Base-by-base conservation (phyloP, 2,329 filamentous ascomycete genomes). In the Ustilaginoidea virens region DNA sequence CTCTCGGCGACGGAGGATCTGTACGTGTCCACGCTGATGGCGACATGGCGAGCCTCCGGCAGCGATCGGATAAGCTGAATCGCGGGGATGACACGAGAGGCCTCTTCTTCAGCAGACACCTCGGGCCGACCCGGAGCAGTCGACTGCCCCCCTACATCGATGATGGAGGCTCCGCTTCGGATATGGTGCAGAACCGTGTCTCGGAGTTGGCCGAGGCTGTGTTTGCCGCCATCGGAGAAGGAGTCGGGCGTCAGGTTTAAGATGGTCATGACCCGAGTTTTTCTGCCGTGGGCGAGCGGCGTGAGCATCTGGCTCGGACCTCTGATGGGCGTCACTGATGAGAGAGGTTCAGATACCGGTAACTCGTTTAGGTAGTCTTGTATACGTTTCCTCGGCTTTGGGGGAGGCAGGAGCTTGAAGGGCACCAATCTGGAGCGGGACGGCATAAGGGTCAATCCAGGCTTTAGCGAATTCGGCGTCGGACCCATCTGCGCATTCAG, bases 241-340 rank as follows among this genome's bases (percentile, higher is more conserved):
- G 87, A 96, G 55, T 98, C 87, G 0, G 87, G 87, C 0, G 90
- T 96, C 29, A 92, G 59, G 53, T 98, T 98, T 25, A 96, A 63
- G 38, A 98, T 92, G 31, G 80, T 81, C 90, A 98, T 98, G 40
- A 94, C 56, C 25, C 73, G 71, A 1, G 87, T 94, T 30, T 58
- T 62, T 27, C 75, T 68, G 25, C 63, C 60, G 5, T 63, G 55
- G 18, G 60, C 55, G 17, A 72, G 55, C 12, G 80, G 63, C 28
- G 69, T 68, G 22, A 90, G 54, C 1, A 71, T 59, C 8, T 62
- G 52, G 4, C 48, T 33, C 3, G 49, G 48, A 5, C 51, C 25
- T 2, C 61, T 62, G 20, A 76, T 49, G 2, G 70, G 69, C 1
- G 69, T 74, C 29, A 75, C 48, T 10, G 71, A 67, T 3, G 70